phyloP scores from a whole-genome alignment of 2,329 filamentous ascomycete species.

The Colletotrichum costaricense region DNA sequence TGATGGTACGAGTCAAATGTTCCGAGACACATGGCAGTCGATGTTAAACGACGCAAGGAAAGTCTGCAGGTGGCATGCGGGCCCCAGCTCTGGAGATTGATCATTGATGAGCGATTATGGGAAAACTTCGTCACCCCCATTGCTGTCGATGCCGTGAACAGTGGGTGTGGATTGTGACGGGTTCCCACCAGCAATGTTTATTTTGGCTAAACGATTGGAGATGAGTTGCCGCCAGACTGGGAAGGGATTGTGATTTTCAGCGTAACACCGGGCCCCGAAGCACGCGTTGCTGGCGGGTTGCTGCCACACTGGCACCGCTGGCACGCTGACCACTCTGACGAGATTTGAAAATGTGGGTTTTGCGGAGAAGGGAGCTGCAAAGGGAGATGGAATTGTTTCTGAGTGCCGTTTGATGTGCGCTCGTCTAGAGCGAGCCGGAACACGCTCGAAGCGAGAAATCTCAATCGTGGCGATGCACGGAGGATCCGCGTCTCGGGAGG shows the following conservation, averaged over 20 bases:
- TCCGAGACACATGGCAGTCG: neutral
- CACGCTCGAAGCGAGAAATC: conserved; percentile 12
- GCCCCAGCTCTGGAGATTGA: neutral
- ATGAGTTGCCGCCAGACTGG: neutral
- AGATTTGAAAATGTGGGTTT: conserved; percentile 21
- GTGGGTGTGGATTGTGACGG: neutral
- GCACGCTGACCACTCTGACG: neutral
- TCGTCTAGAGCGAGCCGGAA: conserved; percentile 23
- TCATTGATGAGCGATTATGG: conserved; percentile 5
- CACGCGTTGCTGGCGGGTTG: neutral
- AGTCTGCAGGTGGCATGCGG: neutral
- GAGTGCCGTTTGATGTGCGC: conserved; percentile 32
- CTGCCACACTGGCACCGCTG: neutral
- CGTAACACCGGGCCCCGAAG: neutral
- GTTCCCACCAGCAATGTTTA: neutral
- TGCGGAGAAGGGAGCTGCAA: neutral
- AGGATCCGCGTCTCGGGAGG: conserved; percentile 21
- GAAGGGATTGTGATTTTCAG: neutral
- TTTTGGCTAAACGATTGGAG: conserved; percentile 6
- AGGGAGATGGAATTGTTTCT: conserved; percentile 27
- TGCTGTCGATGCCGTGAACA: neutral
- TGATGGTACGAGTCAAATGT: neutral
- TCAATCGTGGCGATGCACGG: conserved; percentile 30
- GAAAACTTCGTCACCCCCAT: neutral
- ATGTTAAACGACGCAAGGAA: neutral